Evolutionary conservation across 176 grass and related monocot species (phyloP), one percentile per base, ranked within the genome.

Genomic region (Ananas comosus): DNA sequence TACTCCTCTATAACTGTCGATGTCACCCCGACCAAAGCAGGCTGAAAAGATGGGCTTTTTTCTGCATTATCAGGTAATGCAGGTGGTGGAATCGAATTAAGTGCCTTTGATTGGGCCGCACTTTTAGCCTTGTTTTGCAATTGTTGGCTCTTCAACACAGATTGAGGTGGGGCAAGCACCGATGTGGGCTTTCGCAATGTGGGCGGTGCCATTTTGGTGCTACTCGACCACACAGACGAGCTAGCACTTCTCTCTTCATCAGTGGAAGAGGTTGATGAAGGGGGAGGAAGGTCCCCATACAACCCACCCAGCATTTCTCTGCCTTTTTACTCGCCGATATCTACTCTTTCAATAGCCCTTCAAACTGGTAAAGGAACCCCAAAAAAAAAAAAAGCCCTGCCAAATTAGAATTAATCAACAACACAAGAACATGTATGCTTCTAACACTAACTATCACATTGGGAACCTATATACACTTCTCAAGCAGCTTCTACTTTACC

Each of bases 261-360:
- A 66, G 79, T 84, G 51, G 89, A 56, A 53, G 89, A 56, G 13
- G 76, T 65, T 50, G 86, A 82, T 14, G 88, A 85, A 47, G 89
- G 94, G 56, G 94, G 94, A 63, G 94, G 94, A 48, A 99, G 94
- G 78, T 99, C 87, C 22, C 94, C 89, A 80, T 99, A 99, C 13
- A 99, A 51, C 6, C 94, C 89, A 67, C 94, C 94, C 53, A 99
- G 58, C 89, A 99, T 97, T 72, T 74, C 66, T 72, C 56, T 48
- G 11, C 51, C 12, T 13, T 17, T 56, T 56, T 13, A 49, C 51
- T 76, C 56, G 16, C 21, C 16, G 7, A 61, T 61, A 61, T 61
- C 56, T 18, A 61, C 7, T 61, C 13, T 61, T 2, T 61, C 16
- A 22, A 12, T 18, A 59, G 54, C 7, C 21, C 56, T 19, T 61